Conservation (phyloP, 306 rosid species). For the Macrotyloma uniflorum region DNA sequence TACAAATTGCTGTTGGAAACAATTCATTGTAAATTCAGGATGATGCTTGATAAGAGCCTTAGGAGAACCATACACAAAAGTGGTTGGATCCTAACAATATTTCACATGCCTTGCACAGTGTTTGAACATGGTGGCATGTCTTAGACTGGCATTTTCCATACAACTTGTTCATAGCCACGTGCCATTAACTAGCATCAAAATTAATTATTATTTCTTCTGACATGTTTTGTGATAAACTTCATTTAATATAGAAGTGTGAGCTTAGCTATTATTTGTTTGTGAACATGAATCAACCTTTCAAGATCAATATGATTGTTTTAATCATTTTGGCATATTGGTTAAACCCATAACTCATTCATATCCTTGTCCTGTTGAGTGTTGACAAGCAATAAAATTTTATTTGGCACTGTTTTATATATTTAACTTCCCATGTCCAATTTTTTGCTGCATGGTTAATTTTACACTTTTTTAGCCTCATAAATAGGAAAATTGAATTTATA, state of each 20-base stretch:
- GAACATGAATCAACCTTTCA: slow-evolving; percentile 22
- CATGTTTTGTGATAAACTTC: slow-evolving; percentile 14
- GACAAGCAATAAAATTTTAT: slow-evolving; percentile 17
- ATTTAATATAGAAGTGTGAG: slow-evolving; percentile 20
- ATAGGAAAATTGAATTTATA: slow-evolving; percentile 9
- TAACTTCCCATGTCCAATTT: slow-evolving; percentile 18
- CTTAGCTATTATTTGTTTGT: background rate
- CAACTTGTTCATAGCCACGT: slow-evolving; percentile 28
- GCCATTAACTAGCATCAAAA: slow-evolving; percentile 20
- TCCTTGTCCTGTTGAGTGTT: background rate
- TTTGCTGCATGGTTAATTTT: background rate
- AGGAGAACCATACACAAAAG: background rate
- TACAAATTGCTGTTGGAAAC: slow-evolving; percentile 29
- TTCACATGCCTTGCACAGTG: background rate
- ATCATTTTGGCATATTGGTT: slow-evolving; percentile 13
- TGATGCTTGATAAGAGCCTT: background rate
- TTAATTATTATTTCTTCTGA: slow-evolving; percentile 15
- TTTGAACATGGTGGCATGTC: slow-evolving; percentile 7
- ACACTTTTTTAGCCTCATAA: background rate
- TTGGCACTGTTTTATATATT: slow-evolving; percentile 19
- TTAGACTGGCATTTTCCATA: slow-evolving; percentile 10
- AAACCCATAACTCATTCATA: slow-evolving; percentile 16
- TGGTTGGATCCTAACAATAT: too few relatives aligned
- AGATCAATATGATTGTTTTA: slow-evolving; percentile 30
- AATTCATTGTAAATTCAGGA: slow-evolving; percentile 15